Evolutionary conservation across 2,329 filamentous ascomycete species (phyloP).

Genomic region (Colletotrichum melonis): DNA sequence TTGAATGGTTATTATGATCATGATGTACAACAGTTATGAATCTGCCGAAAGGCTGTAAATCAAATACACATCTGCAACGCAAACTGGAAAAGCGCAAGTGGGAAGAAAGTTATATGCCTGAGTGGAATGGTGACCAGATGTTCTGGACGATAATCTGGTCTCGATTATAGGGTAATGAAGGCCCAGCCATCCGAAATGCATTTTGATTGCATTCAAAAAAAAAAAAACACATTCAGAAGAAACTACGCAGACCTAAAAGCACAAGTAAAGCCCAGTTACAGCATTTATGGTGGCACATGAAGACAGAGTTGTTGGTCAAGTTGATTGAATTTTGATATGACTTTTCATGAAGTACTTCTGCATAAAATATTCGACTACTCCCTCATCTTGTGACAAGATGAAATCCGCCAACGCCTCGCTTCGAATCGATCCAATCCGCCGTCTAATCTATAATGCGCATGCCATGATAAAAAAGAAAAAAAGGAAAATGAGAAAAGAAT

Average conservation of each 20-base stretch:
- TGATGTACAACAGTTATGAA: conserved; percentile 25
- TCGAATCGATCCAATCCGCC: neutral
- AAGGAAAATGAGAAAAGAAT: neutral
- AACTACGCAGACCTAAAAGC: too few species aligned
- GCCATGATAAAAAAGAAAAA: neutral
- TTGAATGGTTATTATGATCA: conserved; percentile 19
- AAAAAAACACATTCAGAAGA: too few species aligned
- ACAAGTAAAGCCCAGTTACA: neutral
- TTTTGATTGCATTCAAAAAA: too few species aligned
- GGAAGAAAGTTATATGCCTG: too few species aligned
- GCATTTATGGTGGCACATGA: neutral
- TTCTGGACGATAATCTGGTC: too few species aligned
- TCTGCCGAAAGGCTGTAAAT: neutral
- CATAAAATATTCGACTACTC: neutral
- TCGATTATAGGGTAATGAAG: too few species aligned
- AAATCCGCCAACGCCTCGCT: conserved; percentile 12
- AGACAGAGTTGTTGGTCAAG: neutral
- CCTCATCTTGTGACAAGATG: neutral
- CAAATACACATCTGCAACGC: neutral
- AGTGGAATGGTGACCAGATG: too few species aligned
- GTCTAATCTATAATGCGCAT: neutral
- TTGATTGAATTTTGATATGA: neutral
- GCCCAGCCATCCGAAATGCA: too few species aligned
- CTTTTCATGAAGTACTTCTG: neutral
- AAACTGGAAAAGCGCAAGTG: neutral